Percentiles rank a stretch among this genome's conserved stretches.
Conservation (phyloP, 2,329 filamentous ascomycete species). For the Ascochyta viciae-villosae region DNA sequence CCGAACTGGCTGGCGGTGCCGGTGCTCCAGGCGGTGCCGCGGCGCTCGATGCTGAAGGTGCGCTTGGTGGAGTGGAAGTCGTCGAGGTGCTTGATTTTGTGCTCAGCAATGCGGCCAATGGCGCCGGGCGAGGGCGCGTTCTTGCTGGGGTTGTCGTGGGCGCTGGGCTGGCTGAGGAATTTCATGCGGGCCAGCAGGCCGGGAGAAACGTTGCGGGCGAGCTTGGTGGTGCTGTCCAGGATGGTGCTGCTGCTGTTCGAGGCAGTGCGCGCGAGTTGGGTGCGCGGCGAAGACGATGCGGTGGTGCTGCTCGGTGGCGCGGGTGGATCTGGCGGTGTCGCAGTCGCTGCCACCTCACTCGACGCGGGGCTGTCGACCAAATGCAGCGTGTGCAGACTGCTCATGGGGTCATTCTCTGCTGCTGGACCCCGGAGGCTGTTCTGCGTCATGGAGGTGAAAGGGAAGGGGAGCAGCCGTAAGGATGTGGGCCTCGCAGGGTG, state of each 20-base stretch:
- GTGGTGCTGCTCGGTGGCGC: constrained; percentile 28
- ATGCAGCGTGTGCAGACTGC: constrained; percentile 28
- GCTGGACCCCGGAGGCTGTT: constrained; percentile 23
- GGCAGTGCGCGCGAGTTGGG: constrained; percentile 19
- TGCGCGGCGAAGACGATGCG: constrained; percentile 23
- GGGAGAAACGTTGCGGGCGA: constrained; percentile 51
- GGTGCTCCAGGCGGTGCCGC: constrained; percentile 76
- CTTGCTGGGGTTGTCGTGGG: constrained; percentile 46
- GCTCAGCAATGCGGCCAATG: constrained; percentile 73
- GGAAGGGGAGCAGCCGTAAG: constrained; percentile 18
- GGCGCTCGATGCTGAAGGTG: constrained; percentile 65
- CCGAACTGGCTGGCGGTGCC: constrained; percentile 51
- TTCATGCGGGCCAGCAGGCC: constrained; percentile 55
- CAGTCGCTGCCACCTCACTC: constrained; percentile 20
- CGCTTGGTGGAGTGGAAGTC: constrained; percentile 64
- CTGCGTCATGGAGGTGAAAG: constrained; percentile 24
- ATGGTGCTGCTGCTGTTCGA: constrained; percentile 19
- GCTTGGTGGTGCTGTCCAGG: constrained; percentile 36
- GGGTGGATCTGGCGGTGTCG: constrained; percentile 16
- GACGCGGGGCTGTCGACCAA: constrained; percentile 30
- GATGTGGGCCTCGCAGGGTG: constrained; percentile 19
- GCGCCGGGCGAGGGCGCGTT: constrained; percentile 18
- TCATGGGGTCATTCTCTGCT: constrained; percentile 37
- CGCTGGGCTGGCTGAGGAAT: constrained; percentile 50
- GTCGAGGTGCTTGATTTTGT: constrained; percentile 74